Percentiles rank a stretch among this genome's conserved stretches.
Evolutionary conservation across 169 alveolate genomes (phyloP).

Genomic region (Plasmodium cynomolgi): DNA sequence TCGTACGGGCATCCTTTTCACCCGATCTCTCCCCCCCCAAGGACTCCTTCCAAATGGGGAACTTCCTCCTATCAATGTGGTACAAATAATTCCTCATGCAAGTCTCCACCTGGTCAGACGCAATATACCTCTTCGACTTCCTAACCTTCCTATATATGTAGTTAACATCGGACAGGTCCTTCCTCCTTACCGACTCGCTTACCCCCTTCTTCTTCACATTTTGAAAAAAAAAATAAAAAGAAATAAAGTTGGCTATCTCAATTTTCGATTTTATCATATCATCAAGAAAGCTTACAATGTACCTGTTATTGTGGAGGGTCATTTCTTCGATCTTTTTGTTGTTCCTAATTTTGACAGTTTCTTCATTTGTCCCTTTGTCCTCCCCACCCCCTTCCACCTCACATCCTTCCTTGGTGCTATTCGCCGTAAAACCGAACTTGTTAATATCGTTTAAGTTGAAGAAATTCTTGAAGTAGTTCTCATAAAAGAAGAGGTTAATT

Average conservation of each 20-base stretch:
- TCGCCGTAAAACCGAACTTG: background rate
- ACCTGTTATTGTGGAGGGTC: conserved; percentile 14
- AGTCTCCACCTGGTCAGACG: background rate
- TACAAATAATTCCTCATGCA: conserved; percentile 61
- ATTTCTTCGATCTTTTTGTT: conserved; percentile 11
- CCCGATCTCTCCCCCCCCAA: background rate
- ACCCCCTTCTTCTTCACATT: background rate
- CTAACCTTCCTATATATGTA: conserved; percentile 13
- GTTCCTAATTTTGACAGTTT: background rate
- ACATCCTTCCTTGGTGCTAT: background rate
- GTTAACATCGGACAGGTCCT: background rate
- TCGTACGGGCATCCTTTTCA: too few relatives aligned
- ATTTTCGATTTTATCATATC: conserved; percentile 19
- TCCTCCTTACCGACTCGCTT: background rate
- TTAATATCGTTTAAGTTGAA: conserved; percentile 15
- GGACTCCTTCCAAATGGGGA: background rate
- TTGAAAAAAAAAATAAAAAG: conserved; percentile 53
- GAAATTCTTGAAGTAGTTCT: conserved; percentile 20
- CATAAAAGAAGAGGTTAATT: conserved; percentile 21
- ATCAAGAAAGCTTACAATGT: conserved; percentile 18
- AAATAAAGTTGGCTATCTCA: conserved; percentile 68
- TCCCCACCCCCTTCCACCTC: background rate
- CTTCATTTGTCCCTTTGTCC: background rate
- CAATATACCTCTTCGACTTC: conserved; percentile 34
- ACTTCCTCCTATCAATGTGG: conserved; percentile 24